Base-by-base conservation (phyloP, 2,329 filamentous ascomycete genomes). In the Chrysosporium queenslandicum region DNA sequence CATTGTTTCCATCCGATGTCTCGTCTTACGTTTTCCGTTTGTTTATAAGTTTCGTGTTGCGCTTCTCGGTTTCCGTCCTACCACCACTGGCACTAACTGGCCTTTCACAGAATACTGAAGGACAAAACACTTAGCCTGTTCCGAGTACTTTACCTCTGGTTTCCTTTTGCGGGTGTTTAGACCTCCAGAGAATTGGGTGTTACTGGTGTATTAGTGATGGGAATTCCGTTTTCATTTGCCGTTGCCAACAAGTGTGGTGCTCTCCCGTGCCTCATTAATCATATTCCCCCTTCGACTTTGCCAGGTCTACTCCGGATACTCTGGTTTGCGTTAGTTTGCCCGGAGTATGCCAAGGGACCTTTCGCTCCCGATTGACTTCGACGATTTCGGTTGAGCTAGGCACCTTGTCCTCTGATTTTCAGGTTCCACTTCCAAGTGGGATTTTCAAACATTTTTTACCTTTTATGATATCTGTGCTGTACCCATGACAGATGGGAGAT, bases 41-140 rank as follows among this genome's bases (percentile, higher is more conserved):
- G 6, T 32, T 18, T 2, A 18, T 30, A 23, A 11, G 32, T 20
- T 50, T 50, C n/a, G 18, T n/a, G 16, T 30, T 41, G 41, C 34
- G 16, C 23, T 30, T 47, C 32, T 36, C 25, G 27, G 25, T 54
- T 25, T 42, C 30, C 14, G 9, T 39, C 9, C 23, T 55, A 46
- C 46, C 53, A 54, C 53, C 53, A 54, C 47, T 39, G 47, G 53
- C 53, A 52, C 53, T 54, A 54, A 54, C 53, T 48, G 39, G 46
- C 46, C 52, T 50, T 46, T 50, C 27, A 34, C 53, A 54, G 53
- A 54, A 54, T 54, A 51, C 32, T 54, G 27, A 54, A 46, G 40
- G 37, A 50, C 16, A 57, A 50, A 51, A 52, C 30, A 36, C 27
- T 46, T 29, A 20, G 29, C 46, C 39, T 49, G 39, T 43, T 42